Base-by-base conservation (phyloP, 2,329 filamentous ascomycete genomes). In the Colletotrichum tropicale region DNA sequence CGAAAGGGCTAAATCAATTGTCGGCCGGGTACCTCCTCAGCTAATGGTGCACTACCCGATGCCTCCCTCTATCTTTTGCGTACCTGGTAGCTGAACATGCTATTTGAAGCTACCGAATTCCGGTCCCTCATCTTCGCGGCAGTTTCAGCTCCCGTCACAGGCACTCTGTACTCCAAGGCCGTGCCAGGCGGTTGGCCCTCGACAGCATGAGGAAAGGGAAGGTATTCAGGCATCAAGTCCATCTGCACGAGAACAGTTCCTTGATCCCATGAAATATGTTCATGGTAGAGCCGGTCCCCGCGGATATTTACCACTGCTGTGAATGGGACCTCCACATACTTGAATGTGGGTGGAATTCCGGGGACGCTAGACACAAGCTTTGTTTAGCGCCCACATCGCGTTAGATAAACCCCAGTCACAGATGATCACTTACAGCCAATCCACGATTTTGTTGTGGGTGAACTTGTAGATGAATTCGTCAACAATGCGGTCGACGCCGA, bases 381-480 rank as follows among this genome's bases (percentile, higher is more conserved):
- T n/a, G 21, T 18, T 32, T 26, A 16, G 18, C 3, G 10, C 6
- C 6, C 13, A 86, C 90, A 82, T 83, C 94, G 92, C 95, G 85
- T 93, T 93, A 95, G 80, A 94, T 92, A 3, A 94, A 85, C 43
- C 43, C 43, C 12, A 21, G 43, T 52, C n/a, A 24, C 6, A 52
- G n/a, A 52, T 13, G 43, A 24, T 13, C 43, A 52, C 43, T 52
- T 21, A 52, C 43, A 52, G 43, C 43, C 30, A 64, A n/a, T 88
- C 85, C 18, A 84, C 43, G 43, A 52, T 21, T 21, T 12, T 87
- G 71, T 90, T 87, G 78, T 95, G 93, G 0, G 92, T 94, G 68
- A 93, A 89, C 24, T 86, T 89, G 80, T 91, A 91, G n/a, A 94
- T 87, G 77, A 94, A 94, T 80, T 94, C 93, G 77, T 95, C 93